These are phyloP conservation scores for Aspergillus sp. DNA, from an alignment of 2,329 filamentous ascomycete genomes.

Conservation along the genomic window DNA sequence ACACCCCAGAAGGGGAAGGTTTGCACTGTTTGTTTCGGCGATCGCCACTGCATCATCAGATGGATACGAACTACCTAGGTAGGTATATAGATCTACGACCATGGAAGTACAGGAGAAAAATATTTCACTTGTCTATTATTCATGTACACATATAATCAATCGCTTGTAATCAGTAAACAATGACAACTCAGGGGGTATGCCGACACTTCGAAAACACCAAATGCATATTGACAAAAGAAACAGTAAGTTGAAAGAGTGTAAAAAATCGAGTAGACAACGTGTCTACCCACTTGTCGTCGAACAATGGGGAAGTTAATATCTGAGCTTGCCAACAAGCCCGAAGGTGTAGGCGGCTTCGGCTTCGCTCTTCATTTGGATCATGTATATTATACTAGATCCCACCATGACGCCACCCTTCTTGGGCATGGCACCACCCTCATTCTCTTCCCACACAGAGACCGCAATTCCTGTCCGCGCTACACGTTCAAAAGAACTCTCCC, in stretches of 20 bases:
- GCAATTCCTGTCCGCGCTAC: conserved; percentile 84
- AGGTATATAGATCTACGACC: no score
- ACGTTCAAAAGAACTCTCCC: conserved; percentile 79
- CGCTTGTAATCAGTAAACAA: neutral
- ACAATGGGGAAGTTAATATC: conserved; percentile 38
- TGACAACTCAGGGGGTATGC: neutral
- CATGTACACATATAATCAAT: neutral
- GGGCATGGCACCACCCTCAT: conserved; percentile 59
- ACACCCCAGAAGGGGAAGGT: conserved; percentile 13
- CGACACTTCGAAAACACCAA: neutral
- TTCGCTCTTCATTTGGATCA: conserved; percentile 61
- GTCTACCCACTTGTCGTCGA: no score
- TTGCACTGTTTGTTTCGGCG: conserved; percentile 16
- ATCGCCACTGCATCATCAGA: neutral
- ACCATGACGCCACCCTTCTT: conserved; percentile 59
- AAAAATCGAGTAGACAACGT: no score
- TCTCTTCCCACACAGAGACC: conserved; percentile 82
- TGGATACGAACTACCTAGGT: neutral
- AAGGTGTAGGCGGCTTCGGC: conserved; percentile 56
- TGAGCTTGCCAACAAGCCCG: conserved; percentile 52
- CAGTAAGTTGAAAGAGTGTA: neutral
- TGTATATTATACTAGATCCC: conserved; percentile 59
- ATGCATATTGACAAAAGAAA: neutral
- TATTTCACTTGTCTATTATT: neutral
- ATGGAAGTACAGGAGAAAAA: neutral